Evolutionary conservation across 2,329 filamentous ascomycete species (phyloP), one percentile per base, ranked within the genome.

Genomic region (Pseudopithomyces chartarum): DNA sequence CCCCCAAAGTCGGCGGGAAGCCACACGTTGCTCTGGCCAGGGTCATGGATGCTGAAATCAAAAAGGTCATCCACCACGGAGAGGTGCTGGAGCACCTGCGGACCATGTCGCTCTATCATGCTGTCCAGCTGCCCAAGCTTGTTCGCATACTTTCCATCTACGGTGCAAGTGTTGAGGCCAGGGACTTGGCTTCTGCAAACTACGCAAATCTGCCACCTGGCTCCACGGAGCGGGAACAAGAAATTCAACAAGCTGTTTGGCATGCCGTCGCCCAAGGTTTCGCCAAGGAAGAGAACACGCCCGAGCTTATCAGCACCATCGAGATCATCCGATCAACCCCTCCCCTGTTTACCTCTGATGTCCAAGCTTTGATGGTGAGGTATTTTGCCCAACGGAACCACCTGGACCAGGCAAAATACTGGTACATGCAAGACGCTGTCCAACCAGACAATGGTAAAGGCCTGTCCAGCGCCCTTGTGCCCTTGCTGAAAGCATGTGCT

Each of bases 351-450:
- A 75, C 78, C 36, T 62, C 68, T 11, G 44, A 54, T 1, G 76
- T 78, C 23, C 81, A 83, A 54, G 68, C 77, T 54, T 65, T 84
- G 33, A 79, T 95, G 70, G 82, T 87, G 2, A 74, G 73, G 0
- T 89, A 89, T 63, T 92, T 88, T 64, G 84, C 88, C 1, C 72
- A 79, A 12, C 81, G 80, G 43, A 78, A 87, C 62, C 79, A 86
- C 45, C 69, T 89, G 3, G 72, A 80, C n/a, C 83, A 85, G 58
- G 87, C 87, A 2, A 87, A 89, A 67, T 71, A 79, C 12, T 91
- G 92, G 85, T 92, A 90, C 65, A 76, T 82, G 20, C 84, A 83
- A 59, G 79, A 83, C 1, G 76, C 87, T 3, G 66, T 76, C 13
- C 71, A 69, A 26, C 44, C 29, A n/a, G 8, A 48, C 7, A 61